Percentiles rank a stretch among this genome's conserved stretches.
Conservation (phyloP, 148 eudicot species). For the Silene conica region DNA sequence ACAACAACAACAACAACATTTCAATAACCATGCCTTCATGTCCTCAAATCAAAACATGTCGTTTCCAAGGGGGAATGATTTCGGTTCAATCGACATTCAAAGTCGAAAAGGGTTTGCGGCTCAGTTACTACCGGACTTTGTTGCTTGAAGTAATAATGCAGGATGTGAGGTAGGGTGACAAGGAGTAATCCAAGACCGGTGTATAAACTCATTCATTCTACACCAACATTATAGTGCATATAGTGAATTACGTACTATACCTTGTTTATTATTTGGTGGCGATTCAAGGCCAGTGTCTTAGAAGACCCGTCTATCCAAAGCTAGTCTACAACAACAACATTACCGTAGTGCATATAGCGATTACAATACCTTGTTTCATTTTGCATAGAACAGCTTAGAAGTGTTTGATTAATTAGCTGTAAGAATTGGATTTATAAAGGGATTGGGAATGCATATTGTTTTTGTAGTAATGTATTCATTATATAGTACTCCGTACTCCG, state of each 20-base stretch:
- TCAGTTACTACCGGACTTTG: slow-evolving; percentile 69
- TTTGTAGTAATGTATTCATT: slow-evolving; percentile 32
- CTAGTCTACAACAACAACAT: slow-evolving; percentile 4
- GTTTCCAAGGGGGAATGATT: slow-evolving; percentile 39
- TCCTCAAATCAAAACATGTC: slow-evolving; percentile 40
- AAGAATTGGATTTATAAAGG: slow-evolving; percentile 23
- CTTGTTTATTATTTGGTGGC: too few species aligned
- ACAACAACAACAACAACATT: slow-evolving; percentile 29
- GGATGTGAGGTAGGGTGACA: too few species aligned
- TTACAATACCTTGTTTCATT: slow-evolving; percentile 22
- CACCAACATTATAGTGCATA: too few species aligned
- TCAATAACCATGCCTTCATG: slow-evolving; percentile 38
- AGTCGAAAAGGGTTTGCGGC: slow-evolving; percentile 54
- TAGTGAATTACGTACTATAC: too few species aligned
- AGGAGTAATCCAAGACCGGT: neutral
- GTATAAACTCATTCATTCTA: too few species aligned
- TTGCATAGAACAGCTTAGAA: slow-evolving; percentile 37
- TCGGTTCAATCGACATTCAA: slow-evolving; percentile 19
- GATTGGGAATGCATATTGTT: slow-evolving; percentile 52
- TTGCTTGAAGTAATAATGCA: slow-evolving; percentile 34
- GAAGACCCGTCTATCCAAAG: too few species aligned
- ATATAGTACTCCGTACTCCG: neutral
- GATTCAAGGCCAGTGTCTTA: too few species aligned
- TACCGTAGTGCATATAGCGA: slow-evolving; percentile 27
- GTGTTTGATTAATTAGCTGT: slow-evolving; percentile 22